Conservation (phyloP, 225 moss, liverwort and hornwort species). For the Lunularia cruciata region DNA sequence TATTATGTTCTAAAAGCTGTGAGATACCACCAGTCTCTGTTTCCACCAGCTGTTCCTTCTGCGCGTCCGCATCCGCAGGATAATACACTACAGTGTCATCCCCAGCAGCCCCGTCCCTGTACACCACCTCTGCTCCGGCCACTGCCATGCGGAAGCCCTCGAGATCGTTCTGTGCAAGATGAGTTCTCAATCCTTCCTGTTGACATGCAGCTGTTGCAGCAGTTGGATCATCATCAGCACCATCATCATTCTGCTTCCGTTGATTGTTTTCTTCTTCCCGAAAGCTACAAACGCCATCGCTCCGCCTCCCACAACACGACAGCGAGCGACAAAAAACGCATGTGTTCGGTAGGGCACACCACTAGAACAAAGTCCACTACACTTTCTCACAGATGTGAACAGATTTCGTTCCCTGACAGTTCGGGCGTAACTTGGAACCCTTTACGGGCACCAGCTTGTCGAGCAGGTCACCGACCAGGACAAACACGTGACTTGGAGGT, state of each 20-base stretch:
- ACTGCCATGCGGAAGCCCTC: conserved; percentile 26
- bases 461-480: no score
- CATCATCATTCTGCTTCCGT: no score
- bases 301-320: no score
- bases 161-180: conserved; percentile 2
- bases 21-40: conserved; percentile 34
- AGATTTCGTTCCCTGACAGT: no score
- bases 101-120: neutral
- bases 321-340: no score
- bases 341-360: no score
- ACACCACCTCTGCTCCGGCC: neutral
- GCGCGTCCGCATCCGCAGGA: conserved; percentile 10
- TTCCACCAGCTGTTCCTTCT: neutral
- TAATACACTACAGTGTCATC: neutral
- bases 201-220: conserved; percentile 10
- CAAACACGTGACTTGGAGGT: no score
- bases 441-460: no score
- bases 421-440: no score
- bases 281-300: conserved; percentile 47
- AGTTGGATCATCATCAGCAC: no score
- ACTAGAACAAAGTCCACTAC: no score
- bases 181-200: neutral
- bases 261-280: conserved; percentile 36
- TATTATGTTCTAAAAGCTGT: conserved; percentile 63
- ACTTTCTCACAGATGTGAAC: no score